Percentiles rank a stretch among this genome's conserved stretches.
Evolutionary conservation across 139 green algal genomes (phyloP).

Genomic region (Picochlorum sp.): DNA sequence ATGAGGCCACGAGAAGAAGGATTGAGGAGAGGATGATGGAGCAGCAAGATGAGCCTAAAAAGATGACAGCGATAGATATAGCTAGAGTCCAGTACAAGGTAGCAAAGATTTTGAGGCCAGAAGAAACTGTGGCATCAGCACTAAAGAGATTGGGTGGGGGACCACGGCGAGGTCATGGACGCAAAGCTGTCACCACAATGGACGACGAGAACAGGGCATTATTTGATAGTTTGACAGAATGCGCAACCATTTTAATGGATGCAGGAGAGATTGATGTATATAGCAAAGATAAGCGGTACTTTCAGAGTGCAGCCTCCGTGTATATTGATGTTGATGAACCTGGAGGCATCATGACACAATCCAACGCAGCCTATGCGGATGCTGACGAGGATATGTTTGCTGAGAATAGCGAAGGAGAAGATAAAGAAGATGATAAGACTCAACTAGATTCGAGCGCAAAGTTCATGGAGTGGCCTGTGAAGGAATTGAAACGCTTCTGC

Average conservation of each 20-base stretch:
- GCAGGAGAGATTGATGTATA: slow-evolving; percentile 49
- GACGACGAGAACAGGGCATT: slow-evolving; percentile 13
- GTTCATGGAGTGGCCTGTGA: slow-evolving; percentile 58
- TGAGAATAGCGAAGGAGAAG: slow-evolving; percentile 19
- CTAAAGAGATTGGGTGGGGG: slow-evolving; percentile 22
- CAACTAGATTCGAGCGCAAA: slow-evolving; percentile 19
- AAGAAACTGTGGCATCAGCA: slow-evolving; percentile 48
- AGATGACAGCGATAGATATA: slow-evolving; percentile 44
- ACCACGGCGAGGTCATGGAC: slow-evolving; percentile 14
- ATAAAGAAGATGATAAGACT: neutral
- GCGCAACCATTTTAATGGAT: slow-evolving; percentile 40
- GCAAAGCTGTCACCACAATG: slow-evolving; percentile 10
- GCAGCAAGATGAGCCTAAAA: slow-evolving; percentile 16
- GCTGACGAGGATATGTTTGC: slow-evolving; percentile 61
- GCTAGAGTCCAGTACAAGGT: slow-evolving; percentile 42
- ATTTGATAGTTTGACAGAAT: slow-evolving; percentile 47
- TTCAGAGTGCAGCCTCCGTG: slow-evolving; percentile 30
- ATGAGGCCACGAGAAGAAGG: slow-evolving; percentile 25
- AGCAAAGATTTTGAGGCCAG: slow-evolving; percentile 37
- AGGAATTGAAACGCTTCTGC: slow-evolving; percentile 61
- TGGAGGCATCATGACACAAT: slow-evolving; percentile 6
- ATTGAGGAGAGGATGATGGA: slow-evolving; percentile 28
- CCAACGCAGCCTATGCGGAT: slow-evolving; percentile 21
- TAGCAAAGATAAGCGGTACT: slow-evolving; percentile 30
- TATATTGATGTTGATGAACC: slow-evolving; percentile 33